Evolutionary conservation across 257 asterid genomes (phyloP), one percentile per base, ranked within the genome.

Genomic region (Ophiorrhiza pumila): DNA sequence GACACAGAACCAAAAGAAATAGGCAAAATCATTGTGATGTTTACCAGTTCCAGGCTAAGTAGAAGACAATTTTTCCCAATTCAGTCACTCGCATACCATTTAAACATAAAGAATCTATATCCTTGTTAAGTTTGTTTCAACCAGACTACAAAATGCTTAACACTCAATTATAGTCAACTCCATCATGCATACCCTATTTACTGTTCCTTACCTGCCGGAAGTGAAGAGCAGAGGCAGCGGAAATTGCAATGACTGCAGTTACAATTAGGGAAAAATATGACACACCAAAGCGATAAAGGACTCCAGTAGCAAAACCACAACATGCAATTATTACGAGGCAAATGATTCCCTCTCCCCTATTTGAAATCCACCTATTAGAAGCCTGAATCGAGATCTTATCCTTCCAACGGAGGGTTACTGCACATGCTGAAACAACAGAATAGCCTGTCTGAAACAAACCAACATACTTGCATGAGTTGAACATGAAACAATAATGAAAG

Each of bases 361-460:
- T 72, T 42, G 93, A 90, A 72, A 90, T 78, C 76, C 82, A 62
- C 77, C 76, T 75, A 46, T 64, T 71, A 6, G 90, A 76, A 71
- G 72, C 78, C 76, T 32, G 85, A 53, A 66, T 72, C 22, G 87
- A 55, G 61, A 83, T 68, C 79, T 82, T 85, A 68, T 86, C 91
- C 65, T 82, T 89, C 96, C 90, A 88, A 57, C 97, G 97, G 63
- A 94, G 94, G 65, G 87, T 81, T 67, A 91, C 91, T 64, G 88
- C 97, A 77, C 97, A 94, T 20, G 97, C 99, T 45, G 96, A 86
- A 77, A 94, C 99, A 76, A 94, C 99, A 71, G 97, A 91, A 77
- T 94, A 91, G 56, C 97, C 97, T 41, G 96, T 94, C 97, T 91
- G 95, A 76, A 83, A 87, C 77, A 81, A 65, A 77, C 43, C 49